Conservation (phyloP, 2,329 filamentous ascomycete species). For the Aureobasidium uvarum region DNA sequence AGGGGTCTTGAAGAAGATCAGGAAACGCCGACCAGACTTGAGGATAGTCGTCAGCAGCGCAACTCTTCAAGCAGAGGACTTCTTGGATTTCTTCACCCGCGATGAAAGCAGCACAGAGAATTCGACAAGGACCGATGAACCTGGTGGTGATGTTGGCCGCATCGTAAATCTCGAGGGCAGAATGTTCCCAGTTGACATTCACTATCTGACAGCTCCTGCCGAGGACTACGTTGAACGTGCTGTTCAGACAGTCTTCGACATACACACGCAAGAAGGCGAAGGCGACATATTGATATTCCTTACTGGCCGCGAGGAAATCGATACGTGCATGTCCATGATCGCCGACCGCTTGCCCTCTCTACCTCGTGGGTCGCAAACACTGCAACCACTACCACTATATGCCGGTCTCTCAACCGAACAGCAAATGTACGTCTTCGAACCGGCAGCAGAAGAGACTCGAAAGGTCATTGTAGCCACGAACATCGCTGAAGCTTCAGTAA, state of each 20-base stretch:
- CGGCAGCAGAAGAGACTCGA: constrained; percentile 72
- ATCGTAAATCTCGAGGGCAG: constrained; percentile 86
- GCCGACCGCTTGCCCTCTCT: constrained; percentile 67
- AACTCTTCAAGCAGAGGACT: constrained; percentile 84
- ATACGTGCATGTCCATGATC: constrained; percentile 74
- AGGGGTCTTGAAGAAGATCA: constrained; percentile 87
- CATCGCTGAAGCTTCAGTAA: constrained; percentile 94
- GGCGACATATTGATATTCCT: constrained; percentile 91
- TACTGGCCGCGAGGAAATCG: constrained; percentile 91
- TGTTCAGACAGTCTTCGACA: constrained; percentile 79
- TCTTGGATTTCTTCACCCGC: constrained; percentile 71
- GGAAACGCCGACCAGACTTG: constrained; percentile 73
- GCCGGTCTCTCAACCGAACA: constrained; percentile 86
- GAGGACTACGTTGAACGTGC: constrained; percentile 86
- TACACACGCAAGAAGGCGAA: constrained; percentile 74
- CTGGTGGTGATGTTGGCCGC: constrained; percentile 46
- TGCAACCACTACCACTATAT: constrained; percentile 78
- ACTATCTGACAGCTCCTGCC: constrained; percentile 73
- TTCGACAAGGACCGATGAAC: constrained; percentile 7
- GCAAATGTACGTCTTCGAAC: constrained; percentile 93
- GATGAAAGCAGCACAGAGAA: constrained; percentile 35
- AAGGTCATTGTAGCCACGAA: constrained; percentile 95
- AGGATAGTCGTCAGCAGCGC: constrained; percentile 91
- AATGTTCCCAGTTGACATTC: constrained; percentile 81
- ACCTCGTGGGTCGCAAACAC: constrained; percentile 55